A percentile compares a stretch with the other conserved stretches of the same genome.
phyloP scores from a whole-genome alignment of 1,139 yeast genomes.

The Lodderomyces orthopsilosis region DNA sequence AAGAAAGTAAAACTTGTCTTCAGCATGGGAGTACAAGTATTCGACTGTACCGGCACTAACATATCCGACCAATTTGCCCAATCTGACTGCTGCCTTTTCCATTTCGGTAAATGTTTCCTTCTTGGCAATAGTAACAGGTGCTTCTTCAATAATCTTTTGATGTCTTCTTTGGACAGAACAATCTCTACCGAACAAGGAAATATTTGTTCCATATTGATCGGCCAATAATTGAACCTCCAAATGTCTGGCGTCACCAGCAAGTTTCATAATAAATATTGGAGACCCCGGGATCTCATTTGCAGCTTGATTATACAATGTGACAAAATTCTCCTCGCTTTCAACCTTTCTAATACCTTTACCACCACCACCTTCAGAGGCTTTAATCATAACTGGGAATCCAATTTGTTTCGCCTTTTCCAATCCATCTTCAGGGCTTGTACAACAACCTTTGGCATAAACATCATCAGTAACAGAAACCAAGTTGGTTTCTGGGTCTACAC shows the following conservation, averaged over 20 bases:
- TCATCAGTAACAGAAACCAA: slow-evolving; percentile 86
- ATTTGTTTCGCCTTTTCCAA: slow-evolving; percentile 75
- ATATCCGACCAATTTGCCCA: slow-evolving; percentile 94
- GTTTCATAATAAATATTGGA: slow-evolving; percentile 90
- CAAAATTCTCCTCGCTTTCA: slow-evolving; percentile 70
- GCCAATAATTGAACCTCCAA: slow-evolving; percentile 93
- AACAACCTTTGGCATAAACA: slow-evolving; percentile 84
- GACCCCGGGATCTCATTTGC: slow-evolving; percentile 95
- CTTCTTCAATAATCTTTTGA: slow-evolving; percentile 94
- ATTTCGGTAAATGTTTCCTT: slow-evolving; percentile 80
- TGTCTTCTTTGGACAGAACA: slow-evolving; percentile 98
- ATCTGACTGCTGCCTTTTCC: slow-evolving; percentile 97
- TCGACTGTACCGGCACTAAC: slow-evolving; percentile 99
- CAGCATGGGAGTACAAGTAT: slow-evolving; percentile 89
- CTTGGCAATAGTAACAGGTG: slow-evolving; percentile 92
- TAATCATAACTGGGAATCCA: slow-evolving; percentile 95
- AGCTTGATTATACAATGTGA: slow-evolving; percentile 76
- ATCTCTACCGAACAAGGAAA: slow-evolving; percentile 91
- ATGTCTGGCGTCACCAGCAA: slow-evolving; percentile 94
- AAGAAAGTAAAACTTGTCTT: slow-evolving; percentile 90
- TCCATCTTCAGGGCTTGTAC: slow-evolving; percentile 84
- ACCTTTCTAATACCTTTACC: slow-evolving; percentile 98
- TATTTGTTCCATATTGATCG: slow-evolving; percentile 93
- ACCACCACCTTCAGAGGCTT: slow-evolving; percentile 99
- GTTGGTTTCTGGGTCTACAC: slow-evolving; percentile 61